Percentiles rank a stretch among this genome's conserved stretches.
phyloP scores from a whole-genome alignment of 306 rosid species.

The Psophocarpus tetragonolobus region DNA sequence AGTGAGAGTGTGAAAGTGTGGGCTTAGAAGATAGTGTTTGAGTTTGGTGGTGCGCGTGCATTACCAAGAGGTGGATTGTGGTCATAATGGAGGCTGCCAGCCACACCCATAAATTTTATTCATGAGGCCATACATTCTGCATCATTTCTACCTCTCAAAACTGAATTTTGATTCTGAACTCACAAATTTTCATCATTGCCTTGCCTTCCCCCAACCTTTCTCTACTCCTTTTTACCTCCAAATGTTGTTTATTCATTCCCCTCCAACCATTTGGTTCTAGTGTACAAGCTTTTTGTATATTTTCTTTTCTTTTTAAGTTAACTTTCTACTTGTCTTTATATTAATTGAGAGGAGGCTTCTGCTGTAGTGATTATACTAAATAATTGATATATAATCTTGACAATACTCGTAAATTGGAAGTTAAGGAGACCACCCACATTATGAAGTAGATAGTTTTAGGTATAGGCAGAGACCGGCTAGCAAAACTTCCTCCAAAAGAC shows the following conservation, averaged over 20 bases:
- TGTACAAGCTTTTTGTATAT: slow-evolving; percentile 18
- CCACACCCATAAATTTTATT: slow-evolving; percentile 79
- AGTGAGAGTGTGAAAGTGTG: slow-evolving; percentile 41
- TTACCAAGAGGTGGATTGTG: slow-evolving; percentile 47
- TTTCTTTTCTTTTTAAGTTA: neutral
- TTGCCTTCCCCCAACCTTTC: slow-evolving; percentile 28
- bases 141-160: slow-evolving; percentile 61
- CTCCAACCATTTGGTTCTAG: slow-evolving; percentile 34
- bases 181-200: slow-evolving; percentile 67
- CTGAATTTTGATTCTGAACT: slow-evolving; percentile 59
- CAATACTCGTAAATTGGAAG: slow-evolving; percentile 74
- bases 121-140: slow-evolving; percentile 73
- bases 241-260: slow-evolving; percentile 28
- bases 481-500: slow-evolving; percentile 62
- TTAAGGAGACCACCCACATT: slow-evolving; percentile 55
- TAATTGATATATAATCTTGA: slow-evolving; percentile 53
- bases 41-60: slow-evolving; percentile 99
- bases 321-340: slow-evolving; percentile 26
- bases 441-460: slow-evolving; percentile 37
- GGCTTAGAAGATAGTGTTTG: slow-evolving; percentile 57
- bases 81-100: slow-evolving; percentile 60
- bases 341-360: slow-evolving; percentile 44
- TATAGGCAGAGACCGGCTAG: slow-evolving; percentile 28
- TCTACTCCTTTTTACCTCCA: slow-evolving; percentile 14
- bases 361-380: slow-evolving; percentile 44